Conservation (phyloP, 2,329 filamentous ascomycete genomes). For the Metarhizium humberi region DNA sequence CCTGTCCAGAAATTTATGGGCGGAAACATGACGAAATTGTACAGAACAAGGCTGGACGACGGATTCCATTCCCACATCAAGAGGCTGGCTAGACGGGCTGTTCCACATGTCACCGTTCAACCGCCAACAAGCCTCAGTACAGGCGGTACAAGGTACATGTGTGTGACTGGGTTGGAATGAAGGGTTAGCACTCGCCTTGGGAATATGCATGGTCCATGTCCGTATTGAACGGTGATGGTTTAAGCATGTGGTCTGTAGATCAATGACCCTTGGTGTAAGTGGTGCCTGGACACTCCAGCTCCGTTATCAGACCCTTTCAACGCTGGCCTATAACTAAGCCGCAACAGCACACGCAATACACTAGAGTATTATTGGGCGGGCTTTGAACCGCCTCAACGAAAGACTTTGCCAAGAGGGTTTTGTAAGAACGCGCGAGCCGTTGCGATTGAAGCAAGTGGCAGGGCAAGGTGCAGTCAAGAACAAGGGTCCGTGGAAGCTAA, state of each 20-base stretch:
- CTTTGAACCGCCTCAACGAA: too few species aligned
- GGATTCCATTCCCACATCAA: background rate
- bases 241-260: background rate
- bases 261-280: too few species aligned
- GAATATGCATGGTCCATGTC: background rate
- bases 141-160: too few species aligned
- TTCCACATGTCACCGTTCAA: background rate
- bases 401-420: too few species aligned
- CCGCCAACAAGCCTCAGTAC: background rate
- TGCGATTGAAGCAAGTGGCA: background rate
- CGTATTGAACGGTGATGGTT: background rate
- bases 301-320: background rate
- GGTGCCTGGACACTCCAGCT: background rate
- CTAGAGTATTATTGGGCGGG: background rate
- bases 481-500: too few species aligned
- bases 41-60: too few species aligned
- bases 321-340: background rate
- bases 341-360: background rate
- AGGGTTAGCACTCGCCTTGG: background rate
- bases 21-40: too few species aligned
- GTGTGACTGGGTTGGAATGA: background rate
- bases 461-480: too few species aligned
- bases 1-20: too few species aligned
- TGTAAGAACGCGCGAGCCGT: background rate
- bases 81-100: background rate